These are phyloP conservation scores for Zoysia pacifica DNA, from an alignment of 176 grass and related monocot species.

Conservation along the genomic window DNA sequence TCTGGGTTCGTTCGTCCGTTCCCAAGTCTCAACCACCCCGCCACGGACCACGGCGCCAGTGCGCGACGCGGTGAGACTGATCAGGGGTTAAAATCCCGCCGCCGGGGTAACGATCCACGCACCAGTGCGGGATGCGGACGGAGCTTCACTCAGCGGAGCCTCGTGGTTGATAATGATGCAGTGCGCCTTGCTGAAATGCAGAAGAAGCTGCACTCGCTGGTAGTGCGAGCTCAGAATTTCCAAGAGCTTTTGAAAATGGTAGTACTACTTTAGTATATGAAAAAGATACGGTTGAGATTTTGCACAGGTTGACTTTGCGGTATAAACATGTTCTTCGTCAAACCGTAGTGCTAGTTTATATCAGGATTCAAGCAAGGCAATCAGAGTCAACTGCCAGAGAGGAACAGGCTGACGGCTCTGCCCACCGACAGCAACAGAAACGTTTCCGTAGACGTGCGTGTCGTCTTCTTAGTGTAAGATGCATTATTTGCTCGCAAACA, in stretches of 20 bases:
- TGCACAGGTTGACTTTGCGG: not conserved
- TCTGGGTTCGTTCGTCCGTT: constrained; percentile 1
- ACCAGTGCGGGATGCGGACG: not conserved
- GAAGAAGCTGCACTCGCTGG: not conserved
- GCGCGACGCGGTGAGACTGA: too few species aligned
- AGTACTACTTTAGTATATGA: too few species aligned
- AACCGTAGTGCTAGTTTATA: not conserved
- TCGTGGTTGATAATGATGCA: not conserved
- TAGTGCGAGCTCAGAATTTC: not conserved
- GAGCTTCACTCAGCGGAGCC: too few species aligned
- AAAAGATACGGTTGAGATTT: not conserved
- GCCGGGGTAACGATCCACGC: not conserved
- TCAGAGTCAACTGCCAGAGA: constrained; percentile 20
- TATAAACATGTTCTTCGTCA: not conserved
- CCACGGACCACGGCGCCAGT: too few species aligned
- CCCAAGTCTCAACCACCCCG: not conserved
- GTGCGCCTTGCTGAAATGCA: not conserved
- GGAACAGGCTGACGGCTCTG: not conserved
- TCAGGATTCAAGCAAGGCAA: not conserved
- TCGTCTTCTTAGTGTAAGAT: not conserved
- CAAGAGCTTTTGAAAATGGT: not conserved
- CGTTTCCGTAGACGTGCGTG: constrained; percentile 4
- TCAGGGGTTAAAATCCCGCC: too few species aligned
- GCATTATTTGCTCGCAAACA: not conserved
- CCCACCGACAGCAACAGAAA: not conserved